Evolutionary conservation across 108 stramenopile genomes (phyloP), one percentile per base, ranked within the genome.

Genomic region (Parietichytrium sp.): DNA sequence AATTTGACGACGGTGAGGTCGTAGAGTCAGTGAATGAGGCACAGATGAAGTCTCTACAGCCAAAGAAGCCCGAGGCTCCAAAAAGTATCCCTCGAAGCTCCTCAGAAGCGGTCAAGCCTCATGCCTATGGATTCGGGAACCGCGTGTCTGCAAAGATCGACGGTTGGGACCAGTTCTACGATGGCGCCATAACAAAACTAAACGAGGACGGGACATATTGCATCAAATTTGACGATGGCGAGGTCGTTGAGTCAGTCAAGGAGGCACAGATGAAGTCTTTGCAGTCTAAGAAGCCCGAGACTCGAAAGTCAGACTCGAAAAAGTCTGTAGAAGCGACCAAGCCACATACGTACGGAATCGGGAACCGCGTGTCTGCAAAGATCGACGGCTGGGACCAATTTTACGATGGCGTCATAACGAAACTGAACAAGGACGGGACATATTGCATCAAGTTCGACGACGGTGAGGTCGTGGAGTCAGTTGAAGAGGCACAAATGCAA

Each of bases 151-250:
- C 61, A 10, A 33, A 72, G 20, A n/a, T 72, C 2, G 61, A 72
- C 15, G 61, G 61, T 6, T 72, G 61, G 61, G 61, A 72, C 33
- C 61, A 72, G 42, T 33, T 6, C 38, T 72, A 72, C 61, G 61
- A 72, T 10, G 61, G 61, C 33, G 45, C 45, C 45, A 42, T 72
- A 18, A 42, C 36, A 33, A 38, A n/a, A 0, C 6, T 31, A 16
- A 23, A 33, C 6, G 61, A 42, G 23, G 0, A 33, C 18, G 61
- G 42, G 20, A 38, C 13, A 6, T 72, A 72, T 25, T 45, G 45
- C 23, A 42, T 72, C 42, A 33, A 45, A 16, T 72, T 72, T 72
- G 61, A 72, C 25, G 61, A 72, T 25, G 61, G 61, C 61, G 61
- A 72, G 61, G 33, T 72, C 16, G 61, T 27, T 47, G 61, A 72